Percentiles rank a stretch among this genome's conserved stretches.
These are phyloP conservation scores for Silene vulgaris DNA, from an alignment of 179 eudicot species.

Conservation along the genomic window DNA sequence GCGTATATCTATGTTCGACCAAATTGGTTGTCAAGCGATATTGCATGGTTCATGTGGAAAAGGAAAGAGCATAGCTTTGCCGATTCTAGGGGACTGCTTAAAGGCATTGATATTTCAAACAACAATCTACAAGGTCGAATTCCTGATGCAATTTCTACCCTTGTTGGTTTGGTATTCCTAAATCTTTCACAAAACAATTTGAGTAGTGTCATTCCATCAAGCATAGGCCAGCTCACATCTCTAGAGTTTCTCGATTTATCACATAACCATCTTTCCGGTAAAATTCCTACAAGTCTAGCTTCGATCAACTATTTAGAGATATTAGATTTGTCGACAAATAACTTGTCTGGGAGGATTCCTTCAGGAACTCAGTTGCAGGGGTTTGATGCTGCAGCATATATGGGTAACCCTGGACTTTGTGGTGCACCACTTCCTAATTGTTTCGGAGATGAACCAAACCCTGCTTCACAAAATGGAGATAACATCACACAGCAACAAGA, in stretches of 20 bases:
- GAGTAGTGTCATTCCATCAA: slow-evolving; percentile 15
- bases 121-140: slow-evolving; percentile 20
- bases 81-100: background rate
- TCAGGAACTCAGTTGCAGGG: slow-evolving; percentile 14
- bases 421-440: slow-evolving; percentile 24
- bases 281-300: slow-evolving; percentile 22
- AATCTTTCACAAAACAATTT: slow-evolving; percentile 25
- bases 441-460: slow-evolving; percentile 1
- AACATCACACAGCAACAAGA: background rate
- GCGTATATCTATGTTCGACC: background rate
- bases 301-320: background rate
- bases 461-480: background rate
- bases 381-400: slow-evolving; percentile 17
- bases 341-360: slow-evolving; percentile 25
- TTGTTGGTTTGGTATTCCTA: slow-evolving; percentile 15
- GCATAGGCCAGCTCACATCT: slow-evolving; percentile 13
- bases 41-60: slow-evolving; percentile 20
- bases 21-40: slow-evolving; percentile 10
- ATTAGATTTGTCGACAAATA: slow-evolving; percentile 23
- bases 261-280: slow-evolving; percentile 18
- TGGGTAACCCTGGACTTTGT: slow-evolving; percentile 23
- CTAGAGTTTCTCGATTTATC: slow-evolving; percentile 20
- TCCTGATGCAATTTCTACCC: slow-evolving; percentile 19
- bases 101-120: slow-evolving; percentile 18
- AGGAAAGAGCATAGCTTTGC: slow-evolving; percentile 12